Percentiles rank a stretch among this genome's conserved stretches.
Evolutionary conservation across 345 rosid genomes (phyloP).

Genomic region (Psidium guajava): DNA sequence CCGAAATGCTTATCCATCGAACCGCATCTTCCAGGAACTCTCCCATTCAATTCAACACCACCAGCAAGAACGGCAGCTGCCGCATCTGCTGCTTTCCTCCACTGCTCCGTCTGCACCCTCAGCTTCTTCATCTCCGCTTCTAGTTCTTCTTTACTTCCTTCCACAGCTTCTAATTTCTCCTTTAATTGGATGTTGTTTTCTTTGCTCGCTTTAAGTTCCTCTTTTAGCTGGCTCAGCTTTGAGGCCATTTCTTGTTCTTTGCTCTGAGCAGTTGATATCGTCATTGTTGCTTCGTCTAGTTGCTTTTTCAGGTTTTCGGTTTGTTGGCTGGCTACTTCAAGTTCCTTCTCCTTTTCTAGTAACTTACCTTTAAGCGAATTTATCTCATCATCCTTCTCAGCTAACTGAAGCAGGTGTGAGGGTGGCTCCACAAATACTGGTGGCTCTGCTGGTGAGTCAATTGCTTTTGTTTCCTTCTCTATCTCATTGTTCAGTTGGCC

Average conservation of each 20-base stretch:
- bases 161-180: slow-evolving; percentile 40
- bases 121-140: slow-evolving; percentile 82
- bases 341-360: slow-evolving; percentile 50
- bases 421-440: slow-evolving; percentile 16
- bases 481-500: neutral
- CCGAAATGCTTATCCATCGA: slow-evolving; percentile 68
- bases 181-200: slow-evolving; percentile 26
- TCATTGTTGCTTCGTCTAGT: slow-evolving; percentile 28
- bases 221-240: slow-evolving; percentile 29
- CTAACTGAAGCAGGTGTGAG: slow-evolving; percentile 19
- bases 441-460: slow-evolving; percentile 7
- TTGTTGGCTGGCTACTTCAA: slow-evolving; percentile 27
- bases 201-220: slow-evolving; percentile 57
- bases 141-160: slow-evolving; percentile 44
- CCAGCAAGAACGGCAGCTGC: slow-evolving; percentile 86
- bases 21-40: slow-evolving; percentile 48
- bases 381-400: slow-evolving; percentile 44
- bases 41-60: slow-evolving; percentile 46
- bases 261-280: slow-evolving; percentile 22
- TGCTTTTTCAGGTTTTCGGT: slow-evolving; percentile 49
- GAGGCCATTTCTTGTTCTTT: slow-evolving; percentile 38
- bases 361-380: slow-evolving; percentile 37
- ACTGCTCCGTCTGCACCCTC: slow-evolving; percentile 84
- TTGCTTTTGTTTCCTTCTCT: slow-evolving; percentile 11
- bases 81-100: slow-evolving; percentile 95